Evolutionary conservation across 140 eudicot genomes (phyloP), one percentile per base, ranked within the genome.

Genomic region (Senecio squalidus): DNA sequence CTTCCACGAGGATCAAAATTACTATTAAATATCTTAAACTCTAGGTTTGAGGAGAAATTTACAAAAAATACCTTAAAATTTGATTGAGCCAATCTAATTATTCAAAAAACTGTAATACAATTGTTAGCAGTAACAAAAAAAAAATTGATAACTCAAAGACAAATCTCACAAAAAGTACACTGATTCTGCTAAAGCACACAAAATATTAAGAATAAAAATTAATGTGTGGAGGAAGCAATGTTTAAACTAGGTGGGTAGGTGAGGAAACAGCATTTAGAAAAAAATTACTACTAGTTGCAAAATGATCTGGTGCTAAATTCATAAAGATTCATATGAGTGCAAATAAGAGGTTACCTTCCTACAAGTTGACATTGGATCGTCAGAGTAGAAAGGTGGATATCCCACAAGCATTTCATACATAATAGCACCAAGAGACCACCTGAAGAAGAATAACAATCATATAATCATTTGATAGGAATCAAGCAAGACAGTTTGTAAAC

Each of bases 361-460:
- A 64, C 80, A 74, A 27, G 80, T 74, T 62, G 80, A 68, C 80
- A 74, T 74, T 5, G 80, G 80, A 62, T 74, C 80, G 62, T 74
- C 80, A 1, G 80, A 69, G 62, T 74, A 74, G 51, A 74, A 74
- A 54, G 80, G 80, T 45, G 80, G 80, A 62, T 74, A 74, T 41
- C 80, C 80, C 23, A 74, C 80, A 6, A 74, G 76, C 80, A 74
- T 74, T 58, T 74, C 80, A 49, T 74, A 74, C 80, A 74, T 74
- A 50, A 74, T 74, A 17, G 80, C 80, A 49, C 80, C 80, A 74
- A 74, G 80, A 39, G 80, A 74, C 80, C 80, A 74, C 80, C 80
- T 74, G 57, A 68, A 74, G 44, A 54, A 52, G 46, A 24, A 63
- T 24, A 64, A 22, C 46, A 58, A 21, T 66, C 48, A 53, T 30